These are phyloP conservation scores for Neofusicoccum ribis DNA, from an alignment of 2,329 filamentous ascomycete species.

Conservation along the genomic window DNA sequence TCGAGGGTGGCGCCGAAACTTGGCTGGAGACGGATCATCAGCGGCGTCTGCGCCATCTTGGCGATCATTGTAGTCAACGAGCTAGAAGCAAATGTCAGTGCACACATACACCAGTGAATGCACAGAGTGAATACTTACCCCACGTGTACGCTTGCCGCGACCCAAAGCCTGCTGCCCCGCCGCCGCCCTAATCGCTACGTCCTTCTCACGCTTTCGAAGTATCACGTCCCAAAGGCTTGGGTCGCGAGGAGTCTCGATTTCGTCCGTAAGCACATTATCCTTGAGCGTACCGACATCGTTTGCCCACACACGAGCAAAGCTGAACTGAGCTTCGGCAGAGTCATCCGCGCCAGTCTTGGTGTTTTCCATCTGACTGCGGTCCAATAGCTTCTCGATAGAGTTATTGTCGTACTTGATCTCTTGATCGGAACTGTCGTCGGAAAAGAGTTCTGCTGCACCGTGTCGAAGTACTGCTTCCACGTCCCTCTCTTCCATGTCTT, in stretches of 20 bases:
- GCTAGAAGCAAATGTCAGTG: constrained; percentile 29
- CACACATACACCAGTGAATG: background rate
- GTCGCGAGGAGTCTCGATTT: constrained; percentile 58
- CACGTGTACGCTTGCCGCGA: constrained; percentile 74
- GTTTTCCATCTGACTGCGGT: constrained; percentile 78
- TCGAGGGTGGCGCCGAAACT: constrained; percentile 31
- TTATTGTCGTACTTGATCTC: constrained; percentile 80
- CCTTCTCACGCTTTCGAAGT: constrained; percentile 75
- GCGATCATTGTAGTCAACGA: constrained; percentile 49
- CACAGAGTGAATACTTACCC: constrained; percentile 41
- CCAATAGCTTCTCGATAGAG: constrained; percentile 87
- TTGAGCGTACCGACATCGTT: constrained; percentile 72
- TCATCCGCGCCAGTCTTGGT: constrained; percentile 64
- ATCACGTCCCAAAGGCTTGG: constrained; percentile 87
- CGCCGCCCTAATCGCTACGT: constrained; percentile 71
- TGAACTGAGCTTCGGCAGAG: constrained; percentile 77
- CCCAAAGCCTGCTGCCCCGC: constrained; percentile 74
- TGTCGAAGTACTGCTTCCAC: constrained; percentile 85
- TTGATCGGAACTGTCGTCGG: constrained; percentile 66
- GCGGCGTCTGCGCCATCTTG: constrained; percentile 24
- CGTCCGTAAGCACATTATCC: constrained; percentile 58
- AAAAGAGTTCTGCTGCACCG: constrained; percentile 83
- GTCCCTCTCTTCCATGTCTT: constrained; percentile 77
- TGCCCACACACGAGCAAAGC: constrained; percentile 87
- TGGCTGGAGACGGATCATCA: constrained; percentile 31